Conservation (phyloP, 495 filamentous ascomycete species). For the Daldinia childiae region DNA sequence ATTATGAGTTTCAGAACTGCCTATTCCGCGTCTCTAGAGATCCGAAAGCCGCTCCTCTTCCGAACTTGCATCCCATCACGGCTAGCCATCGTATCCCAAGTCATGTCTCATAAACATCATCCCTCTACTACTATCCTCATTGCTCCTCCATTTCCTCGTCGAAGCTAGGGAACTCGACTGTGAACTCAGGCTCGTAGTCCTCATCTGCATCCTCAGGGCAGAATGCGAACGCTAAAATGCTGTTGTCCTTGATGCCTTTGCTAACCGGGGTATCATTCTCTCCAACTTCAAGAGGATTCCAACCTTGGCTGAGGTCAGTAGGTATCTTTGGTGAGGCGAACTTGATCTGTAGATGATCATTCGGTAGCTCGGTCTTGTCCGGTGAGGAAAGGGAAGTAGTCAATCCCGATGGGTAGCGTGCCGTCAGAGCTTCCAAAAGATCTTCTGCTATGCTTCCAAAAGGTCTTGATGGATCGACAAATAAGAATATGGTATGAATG, state of each 20-base stretch:
- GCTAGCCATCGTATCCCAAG: not conserved
- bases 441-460: slow-evolving; percentile 70
- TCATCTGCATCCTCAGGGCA: slow-evolving; percentile 55
- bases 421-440: slow-evolving; percentile 64
- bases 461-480: slow-evolving; percentile 67
- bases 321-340: slow-evolving; percentile 51
- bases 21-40: not conserved
- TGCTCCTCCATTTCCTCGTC: slow-evolving; percentile 38
- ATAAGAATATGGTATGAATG: slow-evolving; percentile 79
- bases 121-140: not conserved
- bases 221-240: slow-evolving; percentile 77
- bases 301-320: slow-evolving; percentile 49
- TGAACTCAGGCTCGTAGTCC: slow-evolving; percentile 66
- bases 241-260: slow-evolving; percentile 62
- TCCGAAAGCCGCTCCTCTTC: not conserved
- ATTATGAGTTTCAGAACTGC: not conserved
- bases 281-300: slow-evolving; percentile 50
- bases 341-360: slow-evolving; percentile 51
- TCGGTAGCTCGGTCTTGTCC: slow-evolving; percentile 49
- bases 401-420: slow-evolving; percentile 61
- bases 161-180: slow-evolving; percentile 69
- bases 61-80: not conserved
- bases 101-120: slow-evolving; percentile 15
- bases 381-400: slow-evolving; percentile 28
- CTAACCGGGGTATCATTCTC: slow-evolving; percentile 52